Base-by-base conservation (phyloP, 192 early-diverging fungal genomes). In the Entomortierella lignicola region DNA sequence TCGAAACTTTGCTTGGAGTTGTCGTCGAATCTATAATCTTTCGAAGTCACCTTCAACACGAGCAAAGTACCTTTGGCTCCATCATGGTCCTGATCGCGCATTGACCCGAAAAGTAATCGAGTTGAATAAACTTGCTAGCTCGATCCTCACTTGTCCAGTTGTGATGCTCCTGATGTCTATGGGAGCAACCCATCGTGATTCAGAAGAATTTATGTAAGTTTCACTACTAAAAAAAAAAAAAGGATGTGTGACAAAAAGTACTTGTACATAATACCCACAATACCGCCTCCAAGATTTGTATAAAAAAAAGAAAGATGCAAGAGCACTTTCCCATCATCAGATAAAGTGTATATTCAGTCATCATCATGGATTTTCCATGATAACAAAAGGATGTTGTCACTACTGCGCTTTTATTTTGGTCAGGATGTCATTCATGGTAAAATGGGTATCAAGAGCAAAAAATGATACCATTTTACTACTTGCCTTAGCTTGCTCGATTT, bases 121-220 rank as follows among this genome's bases (percentile, higher is more conserved):
- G 44, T 29, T 44, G 27, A 61, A 79, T 10, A 59, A 50, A 26
- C 39, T 79, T 39, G 66, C 75, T 2, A 50, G 20, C 2, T 79
- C 75, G 21, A 79, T 79, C 43, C 39, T 79, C 18, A 66, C 41
- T 21, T 21, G 67, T 2, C 25, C 61, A 29, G 75, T 79, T 27
- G 68, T 55, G 2, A 29, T 59, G 55, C 55, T 66, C 20, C 25
- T 79, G 56, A 60, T 79, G 26, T 13, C 53, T 20, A 79, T 70
- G 75, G 75, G 75, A 0, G 75, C 75, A 2, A 31, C 51, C 17
- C 65, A 47, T 27, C 66, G 75, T 27, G 75, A 79, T 60, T 56
- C 65, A 21, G 68, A 69, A 30, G 75, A 79, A 58, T 79, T 79
- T 39, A 79, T 79, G 75, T 79, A 79, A 70, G 75, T 70, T 51